Conservation (phyloP, 2,329 filamentous ascomycete species). For the Fusarium hostae region DNA sequence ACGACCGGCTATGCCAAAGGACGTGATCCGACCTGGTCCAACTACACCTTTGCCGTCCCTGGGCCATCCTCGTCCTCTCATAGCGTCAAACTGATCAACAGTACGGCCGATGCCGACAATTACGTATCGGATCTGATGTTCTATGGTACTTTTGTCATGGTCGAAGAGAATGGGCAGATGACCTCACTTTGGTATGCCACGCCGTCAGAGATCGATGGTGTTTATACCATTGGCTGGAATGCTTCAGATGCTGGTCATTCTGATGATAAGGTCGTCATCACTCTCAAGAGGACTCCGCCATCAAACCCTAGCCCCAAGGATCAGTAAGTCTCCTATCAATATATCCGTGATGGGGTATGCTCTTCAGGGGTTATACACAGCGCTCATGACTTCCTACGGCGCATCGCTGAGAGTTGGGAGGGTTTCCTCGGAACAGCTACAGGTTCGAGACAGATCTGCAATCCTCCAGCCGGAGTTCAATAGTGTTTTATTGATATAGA, state of each 20-base stretch:
- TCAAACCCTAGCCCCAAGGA: neutral
- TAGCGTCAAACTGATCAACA: neutral
- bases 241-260: neutral
- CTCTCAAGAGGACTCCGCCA: neutral
- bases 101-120: neutral
- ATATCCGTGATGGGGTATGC: fast-evolving
- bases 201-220: neutral
- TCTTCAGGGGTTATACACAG: too few relatives aligned
- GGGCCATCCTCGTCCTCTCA: neutral
- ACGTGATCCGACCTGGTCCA: neutral
- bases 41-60: neutral
- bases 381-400: neutral
- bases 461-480: neutral
- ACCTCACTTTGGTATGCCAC: conserved; percentile 13
- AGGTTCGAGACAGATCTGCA: neutral
- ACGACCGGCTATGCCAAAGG: neutral
- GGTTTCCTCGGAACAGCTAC: fast-evolving
- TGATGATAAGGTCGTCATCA: neutral
- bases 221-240: conserved; percentile 8
- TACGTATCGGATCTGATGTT: neutral
- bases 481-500: neutral
- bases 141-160: conserved; percentile 8
- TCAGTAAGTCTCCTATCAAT: neutral
- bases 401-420: fast-evolving
- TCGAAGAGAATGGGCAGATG: neutral